Conservation (phyloP, 768 basidiomycete genomes). For the Podaxis rugospora region DNA sequence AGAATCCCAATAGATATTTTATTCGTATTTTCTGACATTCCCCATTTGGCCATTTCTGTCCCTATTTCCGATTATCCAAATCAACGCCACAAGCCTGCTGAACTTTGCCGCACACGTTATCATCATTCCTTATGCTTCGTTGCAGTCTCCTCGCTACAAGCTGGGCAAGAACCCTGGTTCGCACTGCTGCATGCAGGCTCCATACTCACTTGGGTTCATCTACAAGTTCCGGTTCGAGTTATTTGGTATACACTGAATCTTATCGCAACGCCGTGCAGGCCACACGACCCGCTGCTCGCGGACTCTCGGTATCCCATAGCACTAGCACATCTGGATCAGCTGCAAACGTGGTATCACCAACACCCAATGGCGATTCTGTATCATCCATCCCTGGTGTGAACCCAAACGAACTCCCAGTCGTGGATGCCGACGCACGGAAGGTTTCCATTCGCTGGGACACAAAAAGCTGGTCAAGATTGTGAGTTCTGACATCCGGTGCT, state of each 20-base stretch:
- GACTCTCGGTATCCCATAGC: not conserved
- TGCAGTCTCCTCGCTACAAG: not conserved
- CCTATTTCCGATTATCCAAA: not conserved
- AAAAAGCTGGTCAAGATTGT: constrained; percentile 75
- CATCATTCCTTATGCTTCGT: not conserved
- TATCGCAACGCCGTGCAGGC: not conserved
- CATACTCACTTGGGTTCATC: not conserved
- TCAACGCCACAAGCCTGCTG: not conserved
- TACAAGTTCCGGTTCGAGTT: not conserved
- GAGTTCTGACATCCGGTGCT: constrained; percentile 23
- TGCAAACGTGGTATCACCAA: constrained; percentile 15
- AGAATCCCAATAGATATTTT: not conserved
- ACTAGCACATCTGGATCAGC: constrained; percentile 19
- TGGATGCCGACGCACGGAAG: constrained; percentile 52
- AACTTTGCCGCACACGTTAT: not conserved
- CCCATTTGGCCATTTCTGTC: not conserved
- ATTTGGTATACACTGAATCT: not conserved
- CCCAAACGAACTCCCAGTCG: constrained; percentile 39
- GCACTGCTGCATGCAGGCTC: not conserved
- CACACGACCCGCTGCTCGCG: not conserved
- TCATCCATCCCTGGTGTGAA: constrained; percentile 21
- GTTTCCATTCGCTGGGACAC: constrained; percentile 74
- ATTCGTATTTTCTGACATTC: not conserved
- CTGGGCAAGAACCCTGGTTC: not conserved
- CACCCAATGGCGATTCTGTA: constrained; percentile 12